Evolutionary conservation across 495 filamentous ascomycete genomes (phyloP).

Genomic region (Aspergillus cavernicola): DNA sequence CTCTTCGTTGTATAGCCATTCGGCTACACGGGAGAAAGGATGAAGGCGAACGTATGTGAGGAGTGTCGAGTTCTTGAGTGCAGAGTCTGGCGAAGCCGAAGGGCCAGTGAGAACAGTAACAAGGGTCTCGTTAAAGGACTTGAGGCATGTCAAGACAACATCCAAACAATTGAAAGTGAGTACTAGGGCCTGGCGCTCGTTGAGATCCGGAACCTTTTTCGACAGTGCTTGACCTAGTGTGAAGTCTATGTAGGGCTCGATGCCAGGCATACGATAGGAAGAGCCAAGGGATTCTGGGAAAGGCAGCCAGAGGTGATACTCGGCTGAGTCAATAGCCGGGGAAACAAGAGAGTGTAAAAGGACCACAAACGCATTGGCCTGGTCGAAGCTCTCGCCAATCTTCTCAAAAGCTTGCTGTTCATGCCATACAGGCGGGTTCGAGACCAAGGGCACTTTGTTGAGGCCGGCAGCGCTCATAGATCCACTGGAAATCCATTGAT

Average conservation of each 20-base stretch:
- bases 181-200: conserved; percentile 58
- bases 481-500: conserved; percentile 64
- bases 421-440: conserved; percentile 41
- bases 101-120: conserved; percentile 76
- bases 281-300: conserved; percentile 88
- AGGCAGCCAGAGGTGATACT: conserved; percentile 62
- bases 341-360: conserved; percentile 65
- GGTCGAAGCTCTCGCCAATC: conserved; percentile 67
- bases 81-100: conserved; percentile 65
- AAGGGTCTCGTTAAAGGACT: conserved; percentile 87
- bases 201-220: conserved; percentile 54
- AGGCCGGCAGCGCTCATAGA: conserved; percentile 36
- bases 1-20: conserved; percentile 95
- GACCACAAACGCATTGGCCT: conserved; percentile 74
- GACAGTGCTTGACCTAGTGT: conserved; percentile 70
- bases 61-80: conserved; percentile 66
- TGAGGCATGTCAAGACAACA: conserved; percentile 70
- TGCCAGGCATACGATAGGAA: conserved; percentile 73
- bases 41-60: conserved; percentile 77
- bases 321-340: conserved; percentile 48
- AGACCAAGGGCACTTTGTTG: conserved; percentile 34
- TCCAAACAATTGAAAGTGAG: conserved; percentile 74
- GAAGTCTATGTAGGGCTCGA: conserved; percentile 92
- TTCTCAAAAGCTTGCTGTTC: conserved; percentile 54
- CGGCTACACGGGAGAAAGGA: conserved; percentile 88